Evolutionary conservation across 2,329 filamentous ascomycete genomes (phyloP).

Genomic region (Arthroderma uncinatum): DNA sequence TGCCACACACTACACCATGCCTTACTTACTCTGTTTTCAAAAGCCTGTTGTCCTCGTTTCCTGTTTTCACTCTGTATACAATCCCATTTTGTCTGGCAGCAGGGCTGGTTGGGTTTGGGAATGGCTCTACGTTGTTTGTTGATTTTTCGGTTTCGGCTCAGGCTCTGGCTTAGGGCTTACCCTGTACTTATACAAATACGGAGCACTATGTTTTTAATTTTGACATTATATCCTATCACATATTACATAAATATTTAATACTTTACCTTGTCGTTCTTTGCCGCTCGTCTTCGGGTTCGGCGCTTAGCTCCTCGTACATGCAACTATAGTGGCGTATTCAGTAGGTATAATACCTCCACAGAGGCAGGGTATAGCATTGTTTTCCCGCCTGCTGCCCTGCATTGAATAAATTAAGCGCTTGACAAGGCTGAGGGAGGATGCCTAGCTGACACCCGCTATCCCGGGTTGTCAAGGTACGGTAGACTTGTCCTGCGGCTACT

Average conservation of each 20-base stretch:
- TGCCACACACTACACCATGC: neutral
- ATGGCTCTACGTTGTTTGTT: neutral
- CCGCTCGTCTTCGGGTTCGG: too few species aligned
- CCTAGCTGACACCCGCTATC: too few species aligned
- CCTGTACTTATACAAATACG: conserved; percentile 4
- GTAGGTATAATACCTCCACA: too few species aligned
- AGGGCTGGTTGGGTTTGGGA: neutral
- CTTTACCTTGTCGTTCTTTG: too few species aligned
- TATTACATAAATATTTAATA: neutral
- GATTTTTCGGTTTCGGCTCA: conserved; percentile 1
- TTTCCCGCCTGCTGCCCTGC: too few species aligned
- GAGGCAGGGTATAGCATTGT: too few species aligned
- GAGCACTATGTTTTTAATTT: neutral
- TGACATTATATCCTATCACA: neutral
- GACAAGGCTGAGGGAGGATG: too few species aligned
- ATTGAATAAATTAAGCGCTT: too few species aligned
- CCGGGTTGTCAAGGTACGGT: too few species aligned
- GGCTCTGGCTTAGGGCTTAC: neutral
- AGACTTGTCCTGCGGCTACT: neutral
- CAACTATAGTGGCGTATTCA: too few species aligned
- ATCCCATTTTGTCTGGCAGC: conserved; percentile 3
- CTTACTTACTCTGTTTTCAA: neutral
- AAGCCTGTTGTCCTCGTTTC: neutral
- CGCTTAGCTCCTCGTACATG: too few species aligned
- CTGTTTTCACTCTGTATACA: neutral